These are phyloP conservation scores for Gossypium longicalyx DNA, from an alignment of 345 rosid genomes.

Conservation along the genomic window DNA sequence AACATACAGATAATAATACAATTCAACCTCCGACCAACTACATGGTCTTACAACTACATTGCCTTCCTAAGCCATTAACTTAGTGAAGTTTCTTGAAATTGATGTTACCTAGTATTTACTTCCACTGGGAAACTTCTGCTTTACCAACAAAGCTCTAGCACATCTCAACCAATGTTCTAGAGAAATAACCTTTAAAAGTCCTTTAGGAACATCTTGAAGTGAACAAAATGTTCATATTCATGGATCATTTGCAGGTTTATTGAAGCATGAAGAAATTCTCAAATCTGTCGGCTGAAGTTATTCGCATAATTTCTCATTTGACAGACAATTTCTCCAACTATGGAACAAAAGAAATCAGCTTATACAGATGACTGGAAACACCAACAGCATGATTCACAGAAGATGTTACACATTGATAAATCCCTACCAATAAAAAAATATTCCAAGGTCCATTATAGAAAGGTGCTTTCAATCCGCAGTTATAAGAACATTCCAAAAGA, in stretches of 20 bases:
- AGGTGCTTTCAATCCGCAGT: background rate
- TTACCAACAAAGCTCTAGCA: background rate
- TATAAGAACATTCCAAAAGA: background rate
- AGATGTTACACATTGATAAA: background rate
- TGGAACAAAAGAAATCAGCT: background rate
- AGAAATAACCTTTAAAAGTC: background rate
- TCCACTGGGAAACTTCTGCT: background rate
- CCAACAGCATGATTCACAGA: background rate
- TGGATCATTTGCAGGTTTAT: background rate
- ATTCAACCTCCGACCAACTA: background rate
- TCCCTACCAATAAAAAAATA: background rate
- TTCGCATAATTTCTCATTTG: background rate
- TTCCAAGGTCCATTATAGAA: background rate
- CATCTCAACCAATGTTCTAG: background rate
- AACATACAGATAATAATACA: background rate
- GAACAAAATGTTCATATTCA: background rate
- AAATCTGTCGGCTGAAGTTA: background rate
- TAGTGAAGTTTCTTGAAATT: background rate
- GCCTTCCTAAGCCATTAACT: background rate
- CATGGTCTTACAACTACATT: background rate
- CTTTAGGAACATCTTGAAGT: background rate
- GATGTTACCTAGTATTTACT: background rate
- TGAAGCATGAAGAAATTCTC: background rate
- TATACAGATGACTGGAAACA: background rate
- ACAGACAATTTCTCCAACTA: background rate